Evolutionary conservation across 2,329 filamentous ascomycete genomes (phyloP), one percentile per base, ranked within the genome.

Genomic region (Geosmithia morbida): DNA sequence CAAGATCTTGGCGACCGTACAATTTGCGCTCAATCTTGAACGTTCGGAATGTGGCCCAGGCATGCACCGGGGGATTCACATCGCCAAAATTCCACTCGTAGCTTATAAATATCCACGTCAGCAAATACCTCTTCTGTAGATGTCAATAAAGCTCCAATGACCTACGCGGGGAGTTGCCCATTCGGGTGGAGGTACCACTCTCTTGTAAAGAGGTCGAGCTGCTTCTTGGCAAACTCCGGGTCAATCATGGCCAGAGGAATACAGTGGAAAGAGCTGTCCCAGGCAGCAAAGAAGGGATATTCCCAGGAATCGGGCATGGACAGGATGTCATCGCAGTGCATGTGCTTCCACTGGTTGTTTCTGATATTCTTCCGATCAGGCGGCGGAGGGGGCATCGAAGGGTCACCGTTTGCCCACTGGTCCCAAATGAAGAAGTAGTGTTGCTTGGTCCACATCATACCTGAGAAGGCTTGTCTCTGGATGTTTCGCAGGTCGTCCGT

Each of bases 171-270:
- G 39, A 97, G 70, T 64, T 97, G 90, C 43, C 90, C 92, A 57
- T 97, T 97, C 16, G 90, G 90, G 65, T 97, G 90, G 76, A 92
- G 95, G 70, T 96, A 97, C 92, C 90, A 97, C 68, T 97, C 92
- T 57, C 90, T 77, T 2, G 90, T 97, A 61, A 97, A 90, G 41
- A 97, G 69, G 61, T 97, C 92, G 45, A 97, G 79, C 66, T 97
- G 90, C 70, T 95, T 96, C 77, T 97, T 97, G 48, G 90, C 89
- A 57, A 96, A 96, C 41, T 96, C 90, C 0, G 90, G 92, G 57
- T 97, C 90, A 52, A 97, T 89, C 89, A 97, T 96, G 40, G 92
- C 86, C 51, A 97, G 68, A 0, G 89, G 87, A 55, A 97, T 95
- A 60, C 89, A 95, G 66, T 97, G 92, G 65, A 97, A 97, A 5